These are phyloP conservation scores for Leccinum variabile DNA, from an alignment of 1,284 basidiomycete species.

Conservation along the genomic window DNA sequence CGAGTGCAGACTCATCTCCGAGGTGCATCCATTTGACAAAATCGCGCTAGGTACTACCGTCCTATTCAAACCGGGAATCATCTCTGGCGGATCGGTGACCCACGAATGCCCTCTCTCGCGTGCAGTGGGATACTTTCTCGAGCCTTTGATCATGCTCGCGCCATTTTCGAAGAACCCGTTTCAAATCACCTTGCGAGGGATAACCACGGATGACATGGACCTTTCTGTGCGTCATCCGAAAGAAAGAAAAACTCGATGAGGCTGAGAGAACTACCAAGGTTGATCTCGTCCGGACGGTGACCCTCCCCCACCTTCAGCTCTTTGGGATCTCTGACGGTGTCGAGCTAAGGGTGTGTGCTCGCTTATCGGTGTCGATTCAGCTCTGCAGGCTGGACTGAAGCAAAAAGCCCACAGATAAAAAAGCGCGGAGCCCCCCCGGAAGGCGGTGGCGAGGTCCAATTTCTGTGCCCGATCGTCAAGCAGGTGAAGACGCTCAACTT, in stretches of 20 bases:
- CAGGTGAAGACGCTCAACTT: conserved; percentile 92
- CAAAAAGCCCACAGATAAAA: conserved; percentile 65
- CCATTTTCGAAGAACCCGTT: conserved; percentile 93
- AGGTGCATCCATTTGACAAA: conserved; percentile 8
- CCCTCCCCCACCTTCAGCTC: conserved; percentile 86
- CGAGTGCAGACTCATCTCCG: conserved; percentile 17
- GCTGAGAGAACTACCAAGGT: conserved; percentile 45
- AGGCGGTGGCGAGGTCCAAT: conserved; percentile 92
- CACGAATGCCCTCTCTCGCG: conserved; percentile 90
- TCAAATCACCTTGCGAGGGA: conserved; percentile 79
- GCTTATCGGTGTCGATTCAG: background rate
- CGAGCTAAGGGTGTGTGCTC: conserved; percentile 67
- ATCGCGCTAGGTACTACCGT: conserved; percentile 75
- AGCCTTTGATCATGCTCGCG: conserved; percentile 87
- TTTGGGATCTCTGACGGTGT: conserved; percentile 89
- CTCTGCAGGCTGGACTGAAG: conserved; percentile 1
- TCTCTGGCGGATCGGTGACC: conserved; percentile 78
- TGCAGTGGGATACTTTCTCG: conserved; percentile 92
- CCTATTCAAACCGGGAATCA: conserved; percentile 89
- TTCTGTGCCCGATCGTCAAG: conserved; percentile 90
- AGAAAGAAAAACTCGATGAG: background rate
- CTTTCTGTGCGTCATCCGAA: conserved; percentile 64
- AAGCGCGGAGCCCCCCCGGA: conserved; percentile 89
- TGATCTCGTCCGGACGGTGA: conserved; percentile 90
- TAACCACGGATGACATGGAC: conserved; percentile 89